Conservation (phyloP, 495 filamentous ascomycete genomes). For the Penicillium chermesinum region DNA sequence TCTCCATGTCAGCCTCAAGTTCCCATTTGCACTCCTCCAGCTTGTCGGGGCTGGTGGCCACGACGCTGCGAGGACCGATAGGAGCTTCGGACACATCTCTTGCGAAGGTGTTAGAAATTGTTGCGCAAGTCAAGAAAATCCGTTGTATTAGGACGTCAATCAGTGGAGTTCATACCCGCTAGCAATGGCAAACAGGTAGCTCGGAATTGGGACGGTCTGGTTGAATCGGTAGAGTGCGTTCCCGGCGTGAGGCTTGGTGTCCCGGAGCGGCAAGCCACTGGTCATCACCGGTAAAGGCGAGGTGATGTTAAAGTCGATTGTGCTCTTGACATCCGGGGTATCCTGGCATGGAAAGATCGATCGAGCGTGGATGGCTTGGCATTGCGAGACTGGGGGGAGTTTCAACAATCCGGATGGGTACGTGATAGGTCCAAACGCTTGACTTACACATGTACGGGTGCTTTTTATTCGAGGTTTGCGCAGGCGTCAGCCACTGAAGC, state of each 20-base stretch:
- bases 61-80: slow-evolving; percentile 77
- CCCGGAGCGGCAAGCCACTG: slow-evolving; percentile 67
- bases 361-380: slow-evolving; percentile 90
- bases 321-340: slow-evolving; percentile 90
- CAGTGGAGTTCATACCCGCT: slow-evolving; percentile 51
- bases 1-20: slow-evolving; percentile 82
- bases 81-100: slow-evolving; percentile 76
- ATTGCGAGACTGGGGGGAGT: slow-evolving; percentile 67
- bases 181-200: slow-evolving; percentile 87
- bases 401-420: too few relatives aligned
- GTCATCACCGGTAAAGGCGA: slow-evolving; percentile 85
- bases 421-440: background rate
- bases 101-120: slow-evolving; percentile 13
- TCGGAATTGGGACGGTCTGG: slow-evolving; percentile 87
- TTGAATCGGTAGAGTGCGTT: slow-evolving; percentile 69
- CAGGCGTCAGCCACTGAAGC: slow-evolving; percentile 85
- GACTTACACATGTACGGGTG: slow-evolving; percentile 86
- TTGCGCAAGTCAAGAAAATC: too few relatives aligned
- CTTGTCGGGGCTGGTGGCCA: slow-evolving; percentile 84
- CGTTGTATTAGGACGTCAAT: background rate
- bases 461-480: slow-evolving; percentile 88
- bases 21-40: slow-evolving; percentile 82
- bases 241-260: slow-evolving; percentile 36
- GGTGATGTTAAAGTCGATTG: slow-evolving; percentile 79
- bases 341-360: slow-evolving; percentile 96